A percentile compares a stretch with the other conserved stretches of the same genome.
These are phyloP conservation scores for Catenaria anguillulae DNA, from an alignment of 371 early-diverging fungal genomes.

Conservation along the genomic window DNA sequence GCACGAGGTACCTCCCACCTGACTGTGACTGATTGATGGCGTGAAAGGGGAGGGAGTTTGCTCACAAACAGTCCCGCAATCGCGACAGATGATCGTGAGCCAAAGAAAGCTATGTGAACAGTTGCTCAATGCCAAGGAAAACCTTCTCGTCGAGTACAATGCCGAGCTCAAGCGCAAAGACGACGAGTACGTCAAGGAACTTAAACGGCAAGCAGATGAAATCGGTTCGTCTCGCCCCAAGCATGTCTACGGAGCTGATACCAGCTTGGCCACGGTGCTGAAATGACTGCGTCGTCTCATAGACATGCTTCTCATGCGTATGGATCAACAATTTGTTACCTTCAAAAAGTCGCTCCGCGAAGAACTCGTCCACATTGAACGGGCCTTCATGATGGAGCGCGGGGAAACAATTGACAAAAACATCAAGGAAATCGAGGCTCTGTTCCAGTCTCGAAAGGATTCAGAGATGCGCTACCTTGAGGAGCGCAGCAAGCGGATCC, in stretches of 20 bases:
- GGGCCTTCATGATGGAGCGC: conserved; percentile 30
- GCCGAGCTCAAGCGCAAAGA: conserved; percentile 31
- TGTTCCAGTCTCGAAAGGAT: conserved; percentile 18
- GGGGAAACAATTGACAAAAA: conserved; percentile 26
- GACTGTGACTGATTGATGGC: not conserved
- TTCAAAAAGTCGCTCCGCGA: conserved; percentile 24
- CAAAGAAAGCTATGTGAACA: not conserved
- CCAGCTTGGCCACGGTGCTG: not conserved
- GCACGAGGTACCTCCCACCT: not conserved
- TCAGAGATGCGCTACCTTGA: conserved; percentile 29
- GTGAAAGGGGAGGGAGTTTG: no score
- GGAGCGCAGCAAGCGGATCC: conserved; percentile 28
- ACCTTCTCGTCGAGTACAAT: conserved; percentile 25
- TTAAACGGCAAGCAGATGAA: conserved; percentile 36
- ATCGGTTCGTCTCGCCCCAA: conserved; percentile 15
- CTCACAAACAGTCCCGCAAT: no score
- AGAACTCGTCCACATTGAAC: conserved; percentile 31
- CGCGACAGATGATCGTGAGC: conserved; percentile 2
- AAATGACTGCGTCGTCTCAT: no score
- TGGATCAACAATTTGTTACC: conserved; percentile 27
- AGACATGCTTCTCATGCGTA: conserved; percentile 28
- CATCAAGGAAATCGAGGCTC: conserved; percentile 20
- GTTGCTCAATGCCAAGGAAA: not conserved
- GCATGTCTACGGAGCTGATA: not conserved
- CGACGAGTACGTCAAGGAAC: conserved; percentile 36